phyloP scores from a whole-genome alignment of 768 basidiomycete species.

The Chlorophyllum brunneum region DNA sequence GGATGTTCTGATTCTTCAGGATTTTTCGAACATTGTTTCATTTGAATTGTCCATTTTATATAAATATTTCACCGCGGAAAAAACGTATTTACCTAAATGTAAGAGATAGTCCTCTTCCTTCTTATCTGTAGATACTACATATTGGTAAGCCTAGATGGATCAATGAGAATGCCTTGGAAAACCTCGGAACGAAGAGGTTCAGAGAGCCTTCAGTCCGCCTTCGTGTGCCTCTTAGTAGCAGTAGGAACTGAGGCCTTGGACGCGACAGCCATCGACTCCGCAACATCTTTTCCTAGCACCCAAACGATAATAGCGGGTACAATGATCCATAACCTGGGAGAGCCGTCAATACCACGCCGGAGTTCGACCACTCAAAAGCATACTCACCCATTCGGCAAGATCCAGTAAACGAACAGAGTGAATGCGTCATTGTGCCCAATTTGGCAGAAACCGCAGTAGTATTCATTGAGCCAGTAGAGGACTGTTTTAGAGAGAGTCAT shows the following conservation, averaged over 20 bases:
- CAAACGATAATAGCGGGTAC: constrained; percentile 59
- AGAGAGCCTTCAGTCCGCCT: constrained; percentile 3
- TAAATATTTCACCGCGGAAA: too few species aligned
- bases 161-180: too few species aligned
- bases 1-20: not conserved
- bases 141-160: too few species aligned
- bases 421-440: constrained; percentile 66
- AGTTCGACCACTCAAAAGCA: not conserved
- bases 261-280: constrained; percentile 32
- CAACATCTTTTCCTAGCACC: constrained; percentile 62
- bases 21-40: not conserved
- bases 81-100: too few species aligned
- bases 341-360: not conserved
- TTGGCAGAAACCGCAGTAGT: constrained; percentile 68
- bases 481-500: constrained; percentile 86
- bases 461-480: constrained; percentile 81
- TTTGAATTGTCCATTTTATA: too few species aligned
- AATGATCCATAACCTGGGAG: constrained; percentile 68
- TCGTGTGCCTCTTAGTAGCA: constrained; percentile 8
- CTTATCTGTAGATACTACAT: too few species aligned
- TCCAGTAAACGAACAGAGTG: constrained; percentile 57
- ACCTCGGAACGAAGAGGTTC: too few species aligned
- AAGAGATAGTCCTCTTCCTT: too few species aligned
- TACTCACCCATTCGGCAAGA: constrained; percentile 76
- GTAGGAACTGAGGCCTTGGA: constrained; percentile 5